These are phyloP conservation scores for Colletotrichum spinosum DNA, from an alignment of 2,329 filamentous ascomycete species.

Conservation along the genomic window DNA sequence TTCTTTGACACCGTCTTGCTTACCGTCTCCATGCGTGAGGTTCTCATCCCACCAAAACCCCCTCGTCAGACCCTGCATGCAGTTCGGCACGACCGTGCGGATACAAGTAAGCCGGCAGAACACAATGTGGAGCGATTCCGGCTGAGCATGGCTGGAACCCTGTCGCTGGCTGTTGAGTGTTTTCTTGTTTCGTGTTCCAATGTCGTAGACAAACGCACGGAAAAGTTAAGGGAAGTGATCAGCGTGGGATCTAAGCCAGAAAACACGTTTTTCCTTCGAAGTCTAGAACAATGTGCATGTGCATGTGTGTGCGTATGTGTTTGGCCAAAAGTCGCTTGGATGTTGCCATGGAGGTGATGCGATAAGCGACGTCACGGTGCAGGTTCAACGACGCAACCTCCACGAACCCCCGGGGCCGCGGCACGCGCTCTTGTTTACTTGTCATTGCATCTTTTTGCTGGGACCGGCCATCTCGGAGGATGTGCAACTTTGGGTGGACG, in stretches of 20 bases:
- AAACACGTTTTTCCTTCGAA: too few species aligned
- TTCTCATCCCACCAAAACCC: background rate
- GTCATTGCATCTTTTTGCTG: too few species aligned
- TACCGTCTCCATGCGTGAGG: background rate
- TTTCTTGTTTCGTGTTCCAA: too few species aligned
- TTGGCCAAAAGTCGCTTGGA: background rate
- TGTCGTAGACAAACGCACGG: background rate
- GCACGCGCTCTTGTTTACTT: too few species aligned
- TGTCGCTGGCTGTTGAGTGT: too few species aligned
- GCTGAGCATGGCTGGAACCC: too few species aligned
- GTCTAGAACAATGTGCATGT: too few species aligned
- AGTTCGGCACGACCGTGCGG: conserved; percentile 8
- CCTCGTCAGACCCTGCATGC: conserved; percentile 35
- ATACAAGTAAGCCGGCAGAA: too few species aligned
- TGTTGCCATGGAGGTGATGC: conserved; percentile 2
- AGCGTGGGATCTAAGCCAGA: too few species aligned
- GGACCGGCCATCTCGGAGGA: background rate
- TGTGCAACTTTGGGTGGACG: too few species aligned
- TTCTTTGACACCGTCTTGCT: background rate
- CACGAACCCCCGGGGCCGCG: too few species aligned
- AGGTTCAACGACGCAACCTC: background rate
- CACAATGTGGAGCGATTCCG: too few species aligned
- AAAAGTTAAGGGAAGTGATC: background rate
- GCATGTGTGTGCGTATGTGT: background rate
- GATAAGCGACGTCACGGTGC: conserved; percentile 37